These are phyloP conservation scores for Asclepias syriaca DNA, from an alignment of 257 asterid genomes.

Conservation along the genomic window DNA sequence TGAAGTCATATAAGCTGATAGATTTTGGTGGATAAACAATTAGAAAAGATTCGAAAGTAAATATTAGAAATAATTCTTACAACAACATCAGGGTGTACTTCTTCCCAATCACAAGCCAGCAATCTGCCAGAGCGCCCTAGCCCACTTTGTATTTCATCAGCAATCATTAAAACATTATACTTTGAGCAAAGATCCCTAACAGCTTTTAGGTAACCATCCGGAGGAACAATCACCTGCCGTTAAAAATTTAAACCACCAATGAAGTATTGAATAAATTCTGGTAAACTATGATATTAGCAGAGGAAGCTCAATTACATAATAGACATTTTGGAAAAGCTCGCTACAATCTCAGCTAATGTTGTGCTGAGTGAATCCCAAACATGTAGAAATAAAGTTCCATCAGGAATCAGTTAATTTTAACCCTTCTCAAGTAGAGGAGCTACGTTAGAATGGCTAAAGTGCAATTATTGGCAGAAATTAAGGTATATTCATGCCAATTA, in stretches of 20 bases:
- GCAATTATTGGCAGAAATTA: neutral
- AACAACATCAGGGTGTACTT: slow-evolving; percentile 80
- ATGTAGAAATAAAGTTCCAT: neutral
- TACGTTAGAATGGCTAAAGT: neutral
- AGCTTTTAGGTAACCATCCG: slow-evolving; percentile 76
- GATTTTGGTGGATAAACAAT: neutral
- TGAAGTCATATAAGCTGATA: neutral
- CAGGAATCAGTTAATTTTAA: neutral
- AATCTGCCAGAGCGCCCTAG: slow-evolving; percentile 86
- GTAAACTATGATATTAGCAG: neutral
- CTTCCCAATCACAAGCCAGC: slow-evolving; percentile 96
- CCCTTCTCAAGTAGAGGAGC: neutral
- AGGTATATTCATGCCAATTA: neutral
- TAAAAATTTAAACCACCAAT: neutral
- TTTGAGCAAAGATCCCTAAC: slow-evolving; percentile 86
- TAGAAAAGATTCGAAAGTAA: neutral
- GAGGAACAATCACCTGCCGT: slow-evolving; percentile 81
- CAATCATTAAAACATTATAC: slow-evolving; percentile 82
- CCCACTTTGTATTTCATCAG: slow-evolving; percentile 98
- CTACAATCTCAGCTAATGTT: neutral
- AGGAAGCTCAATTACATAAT: neutral
- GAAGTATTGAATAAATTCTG: neutral
- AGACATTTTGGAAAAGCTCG: neutral
- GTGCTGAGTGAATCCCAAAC: neutral
- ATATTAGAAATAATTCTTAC: slow-evolving; percentile 41